Conservation (phyloP, 2,329 filamentous ascomycete species). For the Hysterium pulicare region DNA sequence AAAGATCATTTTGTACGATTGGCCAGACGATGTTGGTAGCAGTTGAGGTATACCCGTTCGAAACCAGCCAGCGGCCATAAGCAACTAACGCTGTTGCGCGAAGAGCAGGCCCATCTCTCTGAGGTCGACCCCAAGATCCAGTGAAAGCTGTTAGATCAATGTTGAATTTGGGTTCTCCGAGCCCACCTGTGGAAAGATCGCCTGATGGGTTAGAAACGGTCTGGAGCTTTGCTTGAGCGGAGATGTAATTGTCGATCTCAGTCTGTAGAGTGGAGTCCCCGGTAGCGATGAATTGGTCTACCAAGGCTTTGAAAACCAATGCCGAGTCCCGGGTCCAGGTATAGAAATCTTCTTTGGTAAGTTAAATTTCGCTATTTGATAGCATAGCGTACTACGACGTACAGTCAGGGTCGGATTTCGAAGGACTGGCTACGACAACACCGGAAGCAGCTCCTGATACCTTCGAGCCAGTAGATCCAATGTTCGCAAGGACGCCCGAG, state of each 20-base stretch:
- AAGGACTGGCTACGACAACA: constrained; percentile 55
- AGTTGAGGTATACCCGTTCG: constrained; percentile 52
- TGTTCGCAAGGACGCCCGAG: constrained; percentile 54
- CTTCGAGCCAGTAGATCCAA: constrained; percentile 50
- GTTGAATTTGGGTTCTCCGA: constrained; percentile 73
- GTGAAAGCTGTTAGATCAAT: constrained; percentile 63
- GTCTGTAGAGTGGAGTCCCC: constrained; percentile 59
- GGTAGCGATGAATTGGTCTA: constrained; percentile 60
- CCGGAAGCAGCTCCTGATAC: constrained; percentile 49
- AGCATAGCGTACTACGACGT: constrained; percentile 12
- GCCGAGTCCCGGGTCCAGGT: constrained; percentile 77
- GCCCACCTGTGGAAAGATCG: constrained; percentile 46
- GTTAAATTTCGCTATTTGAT: background rate
- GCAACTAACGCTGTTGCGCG: constrained; percentile 69
- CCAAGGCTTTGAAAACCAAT: constrained; percentile 64
- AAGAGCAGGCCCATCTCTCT: constrained; percentile 75
- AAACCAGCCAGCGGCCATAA: constrained; percentile 70
- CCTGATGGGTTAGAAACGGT: constrained; percentile 68
- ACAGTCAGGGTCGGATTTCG: constrained; percentile 54
- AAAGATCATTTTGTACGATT: constrained; percentile 70
- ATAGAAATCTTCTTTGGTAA: constrained; percentile 59
- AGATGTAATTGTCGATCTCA: constrained; percentile 66
- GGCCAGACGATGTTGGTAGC: constrained; percentile 61
- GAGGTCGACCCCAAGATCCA: constrained; percentile 71
- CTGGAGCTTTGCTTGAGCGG: constrained; percentile 64